Conservation (phyloP, 176 grass and related monocot species). For the Saccharum spontaneum region DNA sequence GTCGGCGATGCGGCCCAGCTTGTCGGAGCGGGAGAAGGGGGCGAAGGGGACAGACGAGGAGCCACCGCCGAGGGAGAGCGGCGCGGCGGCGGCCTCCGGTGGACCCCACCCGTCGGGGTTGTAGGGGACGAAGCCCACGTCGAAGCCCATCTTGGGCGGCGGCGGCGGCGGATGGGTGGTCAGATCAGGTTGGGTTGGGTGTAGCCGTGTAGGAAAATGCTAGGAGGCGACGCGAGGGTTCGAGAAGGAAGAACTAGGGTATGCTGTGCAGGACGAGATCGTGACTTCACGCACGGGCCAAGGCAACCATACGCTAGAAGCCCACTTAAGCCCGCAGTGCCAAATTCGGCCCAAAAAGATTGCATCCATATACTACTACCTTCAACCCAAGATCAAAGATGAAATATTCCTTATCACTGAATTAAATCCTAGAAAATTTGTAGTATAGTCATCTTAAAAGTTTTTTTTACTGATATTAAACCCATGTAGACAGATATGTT, state of each 20-base stretch:
- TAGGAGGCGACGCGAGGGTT: background rate
- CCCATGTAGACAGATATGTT: too few species aligned
- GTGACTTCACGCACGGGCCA: background rate
- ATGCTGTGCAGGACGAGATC: background rate
- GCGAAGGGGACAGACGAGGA: constrained; percentile 71
- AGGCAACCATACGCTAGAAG: background rate
- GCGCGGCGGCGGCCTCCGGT: constrained; percentile 43
- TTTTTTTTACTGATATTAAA: too few species aligned
- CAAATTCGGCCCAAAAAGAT: background rate
- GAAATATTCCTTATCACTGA: too few species aligned
- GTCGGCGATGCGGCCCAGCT: constrained; percentile 86
- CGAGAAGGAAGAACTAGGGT: background rate
- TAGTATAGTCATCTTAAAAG: too few species aligned
- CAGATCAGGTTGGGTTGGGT: background rate
- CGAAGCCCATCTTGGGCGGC: constrained; percentile 60
- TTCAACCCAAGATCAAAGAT: background rate
- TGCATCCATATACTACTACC: background rate
- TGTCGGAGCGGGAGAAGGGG: constrained; percentile 86
- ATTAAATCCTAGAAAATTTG: too few species aligned
- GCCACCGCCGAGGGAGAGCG: constrained; percentile 49
- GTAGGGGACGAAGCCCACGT: constrained; percentile 72
- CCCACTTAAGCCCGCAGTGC: background rate
- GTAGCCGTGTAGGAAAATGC: background rate
- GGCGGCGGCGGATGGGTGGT: background rate
- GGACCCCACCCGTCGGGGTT: constrained; percentile 86